These are phyloP conservation scores for Tilletia walkeri DNA, from an alignment of 1,284 basidiomycete genomes.

Conservation along the genomic window DNA sequence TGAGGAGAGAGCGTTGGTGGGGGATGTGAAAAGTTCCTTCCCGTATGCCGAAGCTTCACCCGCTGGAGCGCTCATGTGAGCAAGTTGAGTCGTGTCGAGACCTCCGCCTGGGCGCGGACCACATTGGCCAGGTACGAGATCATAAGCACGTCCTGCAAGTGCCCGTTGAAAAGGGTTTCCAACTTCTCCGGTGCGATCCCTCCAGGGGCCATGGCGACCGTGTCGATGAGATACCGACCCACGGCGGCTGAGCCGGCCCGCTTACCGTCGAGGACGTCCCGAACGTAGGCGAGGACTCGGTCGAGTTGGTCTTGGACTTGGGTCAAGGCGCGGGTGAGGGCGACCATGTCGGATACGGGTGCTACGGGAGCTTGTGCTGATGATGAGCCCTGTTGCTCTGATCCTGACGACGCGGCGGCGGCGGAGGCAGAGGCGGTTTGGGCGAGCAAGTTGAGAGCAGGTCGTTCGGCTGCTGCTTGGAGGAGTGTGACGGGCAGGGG, in stretches of 20 bases:
- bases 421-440: slow-evolving; percentile 57
- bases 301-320: slow-evolving; percentile 77
- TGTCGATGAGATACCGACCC: slow-evolving; percentile 88
- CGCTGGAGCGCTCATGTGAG: slow-evolving; percentile 57
- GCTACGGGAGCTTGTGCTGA: slow-evolving; percentile 9
- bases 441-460: slow-evolving; percentile 64
- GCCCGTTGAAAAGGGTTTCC: slow-evolving; percentile 52
- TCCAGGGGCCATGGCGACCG: slow-evolving; percentile 57
- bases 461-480: slow-evolving; percentile 57
- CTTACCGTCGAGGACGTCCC: slow-evolving; percentile 74
- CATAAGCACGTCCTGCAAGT: slow-evolving; percentile 79
- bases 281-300: slow-evolving; percentile 81
- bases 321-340: slow-evolving; percentile 70
- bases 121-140: slow-evolving; percentile 92
- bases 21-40: too few species aligned
- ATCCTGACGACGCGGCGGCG: slow-evolving; percentile 22
- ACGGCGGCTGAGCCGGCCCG: slow-evolving; percentile 79
- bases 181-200: slow-evolving; percentile 33
- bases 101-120: slow-evolving; percentile 88
- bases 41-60: too few species aligned
- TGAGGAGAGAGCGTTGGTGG: too few species aligned
- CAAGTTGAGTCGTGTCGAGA: slow-evolving; percentile 82
- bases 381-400: slow-evolving; percentile 2
- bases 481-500: slow-evolving; percentile 42
- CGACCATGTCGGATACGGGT: slow-evolving; percentile 50